Percentiles rank a stretch among this genome's conserved stretches.
These are phyloP conservation scores for Filobasidium uniguttulatum DNA, from an alignment of 1,284 basidiomycete genomes.

Conservation along the genomic window DNA sequence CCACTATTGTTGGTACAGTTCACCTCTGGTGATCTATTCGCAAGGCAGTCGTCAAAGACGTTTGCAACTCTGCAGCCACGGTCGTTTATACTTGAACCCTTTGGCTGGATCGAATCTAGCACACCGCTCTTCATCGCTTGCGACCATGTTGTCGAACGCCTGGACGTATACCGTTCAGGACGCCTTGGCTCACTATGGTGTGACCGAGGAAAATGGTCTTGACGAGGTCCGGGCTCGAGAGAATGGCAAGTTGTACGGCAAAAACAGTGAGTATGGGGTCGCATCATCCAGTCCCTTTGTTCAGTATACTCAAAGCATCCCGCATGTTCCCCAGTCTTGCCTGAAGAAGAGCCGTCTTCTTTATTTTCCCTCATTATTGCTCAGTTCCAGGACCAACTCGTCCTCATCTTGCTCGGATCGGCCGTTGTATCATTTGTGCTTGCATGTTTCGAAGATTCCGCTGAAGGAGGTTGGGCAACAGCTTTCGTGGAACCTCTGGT, in stretches of 20 bases:
- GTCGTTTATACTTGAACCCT: no score
- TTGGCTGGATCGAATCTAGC: no score
- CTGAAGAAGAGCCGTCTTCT: constrained; percentile 78
- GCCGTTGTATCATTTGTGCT: constrained; percentile 81
- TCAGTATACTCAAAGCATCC: not conserved
- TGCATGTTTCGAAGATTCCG: constrained; percentile 64
- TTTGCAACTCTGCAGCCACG: no score
- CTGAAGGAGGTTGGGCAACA: constrained; percentile 43
- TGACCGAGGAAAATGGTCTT: constrained; percentile 26
- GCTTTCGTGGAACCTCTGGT: constrained; percentile 88
- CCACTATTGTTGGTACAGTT: no score
- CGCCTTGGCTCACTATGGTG: constrained; percentile 30
- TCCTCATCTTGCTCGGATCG: constrained; percentile 81
- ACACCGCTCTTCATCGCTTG: no score
- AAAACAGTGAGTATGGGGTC: constrained; percentile 50
- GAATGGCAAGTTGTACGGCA: constrained; percentile 66
- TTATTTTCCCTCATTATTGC: constrained; percentile 87
- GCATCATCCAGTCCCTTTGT: not conserved
- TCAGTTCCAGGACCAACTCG: constrained; percentile 95
- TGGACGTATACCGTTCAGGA: constrained; percentile 34
- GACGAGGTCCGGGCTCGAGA: constrained; percentile 41
- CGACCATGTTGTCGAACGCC: constrained; percentile 34
- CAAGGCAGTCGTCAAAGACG: no score
- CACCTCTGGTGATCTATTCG: no score
- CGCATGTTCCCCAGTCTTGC: constrained; percentile 49